phyloP scores from a whole-genome alignment of 2,329 filamentous ascomycete species.

The Cercospora sojina region DNA sequence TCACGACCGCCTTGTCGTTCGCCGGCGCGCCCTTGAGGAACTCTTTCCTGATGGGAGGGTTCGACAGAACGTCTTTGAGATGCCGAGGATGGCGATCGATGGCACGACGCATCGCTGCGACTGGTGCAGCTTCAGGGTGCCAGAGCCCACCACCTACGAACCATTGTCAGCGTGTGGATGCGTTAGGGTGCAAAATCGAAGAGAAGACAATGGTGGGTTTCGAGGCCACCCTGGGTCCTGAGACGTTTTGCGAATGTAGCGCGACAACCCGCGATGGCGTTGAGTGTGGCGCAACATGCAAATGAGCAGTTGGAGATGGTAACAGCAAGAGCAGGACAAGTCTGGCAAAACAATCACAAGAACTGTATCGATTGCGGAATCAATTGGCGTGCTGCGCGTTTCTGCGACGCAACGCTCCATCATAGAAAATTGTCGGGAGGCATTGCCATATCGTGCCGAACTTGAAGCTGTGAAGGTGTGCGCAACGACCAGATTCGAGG shows the following conservation, averaged over 20 bases:
- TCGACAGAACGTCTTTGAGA: slow-evolving; percentile 66
- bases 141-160: slow-evolving; percentile 71
- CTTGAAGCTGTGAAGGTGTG: background rate
- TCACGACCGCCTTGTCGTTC: slow-evolving; percentile 48
- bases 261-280: background rate
- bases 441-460: background rate
- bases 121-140: slow-evolving; percentile 68
- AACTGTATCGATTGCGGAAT: background rate
- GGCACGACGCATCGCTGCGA: slow-evolving; percentile 67
- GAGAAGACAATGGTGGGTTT: background rate
- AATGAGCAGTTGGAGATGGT: background rate
- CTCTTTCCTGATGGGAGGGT: slow-evolving; percentile 59
- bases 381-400: background rate
- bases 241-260: background rate
- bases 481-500: background rate
- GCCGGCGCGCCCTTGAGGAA: slow-evolving; percentile 57
- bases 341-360: background rate
- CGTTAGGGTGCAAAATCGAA: background rate
- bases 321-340: background rate
- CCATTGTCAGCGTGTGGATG: background rate
- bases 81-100: slow-evolving; percentile 71
- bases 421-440: background rate
- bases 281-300: too few species aligned
- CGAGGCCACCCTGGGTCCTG: background rate
- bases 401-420: background rate